Percentiles rank a stretch among this genome's conserved stretches.
These are phyloP conservation scores for Lagerstroemia speciosa DNA, from an alignment of 345 rosid species.

Conservation along the genomic window DNA sequence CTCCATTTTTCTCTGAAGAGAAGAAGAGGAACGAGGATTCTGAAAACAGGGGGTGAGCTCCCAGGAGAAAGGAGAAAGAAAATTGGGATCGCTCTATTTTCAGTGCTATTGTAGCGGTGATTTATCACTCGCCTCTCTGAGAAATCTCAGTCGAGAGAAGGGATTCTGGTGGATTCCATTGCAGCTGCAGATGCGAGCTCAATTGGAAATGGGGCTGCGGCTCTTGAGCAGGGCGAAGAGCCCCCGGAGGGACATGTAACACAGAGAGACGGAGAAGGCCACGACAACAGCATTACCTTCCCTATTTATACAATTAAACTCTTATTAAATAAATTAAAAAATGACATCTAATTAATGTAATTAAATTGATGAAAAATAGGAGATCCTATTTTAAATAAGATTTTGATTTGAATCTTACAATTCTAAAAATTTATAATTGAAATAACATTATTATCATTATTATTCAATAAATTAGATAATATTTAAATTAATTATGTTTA, in stretches of 20 bases:
- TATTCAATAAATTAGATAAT: too few species aligned
- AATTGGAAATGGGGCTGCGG: constrained; percentile 21
- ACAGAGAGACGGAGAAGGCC: background rate
- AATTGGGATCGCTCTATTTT: background rate
- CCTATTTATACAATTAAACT: background rate
- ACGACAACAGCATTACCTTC: background rate
- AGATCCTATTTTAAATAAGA: too few species aligned
- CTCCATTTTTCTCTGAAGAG: constrained; percentile 33
- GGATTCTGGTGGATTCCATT: constrained; percentile 7
- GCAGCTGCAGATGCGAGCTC: constrained; percentile 6
- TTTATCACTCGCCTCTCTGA: background rate
- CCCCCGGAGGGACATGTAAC: constrained; percentile 23
- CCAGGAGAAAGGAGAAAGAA: background rate
- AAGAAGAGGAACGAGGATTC: background rate
- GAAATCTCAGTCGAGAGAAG: constrained; percentile 9
- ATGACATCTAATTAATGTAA: background rate
- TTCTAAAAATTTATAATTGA: too few species aligned
- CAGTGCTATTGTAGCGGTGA: background rate
- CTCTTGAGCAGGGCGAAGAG: constrained; percentile 43
- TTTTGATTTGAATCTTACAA: too few species aligned
- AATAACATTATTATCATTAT: too few species aligned
- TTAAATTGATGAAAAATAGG: too few species aligned
- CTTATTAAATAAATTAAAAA: background rate
- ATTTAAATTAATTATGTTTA: too few species aligned
- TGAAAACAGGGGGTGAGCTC: background rate